phyloP scores from a whole-genome alignment of 306 rosid species.

The Dalbergia oliveri region DNA sequence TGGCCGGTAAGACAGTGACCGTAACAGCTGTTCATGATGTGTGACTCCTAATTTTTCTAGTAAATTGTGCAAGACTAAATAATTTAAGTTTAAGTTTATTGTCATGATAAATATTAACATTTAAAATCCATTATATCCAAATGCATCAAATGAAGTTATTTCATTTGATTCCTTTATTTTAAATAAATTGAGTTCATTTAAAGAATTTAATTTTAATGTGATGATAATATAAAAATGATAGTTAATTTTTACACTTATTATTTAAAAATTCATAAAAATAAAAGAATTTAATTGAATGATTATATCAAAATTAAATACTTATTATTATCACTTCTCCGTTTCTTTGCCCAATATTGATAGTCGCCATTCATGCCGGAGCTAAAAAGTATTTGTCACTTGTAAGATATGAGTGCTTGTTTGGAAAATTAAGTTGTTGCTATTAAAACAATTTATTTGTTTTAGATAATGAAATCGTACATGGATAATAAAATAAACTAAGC shows the following conservation, averaged over 20 bases:
- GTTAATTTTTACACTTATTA: too few species aligned
- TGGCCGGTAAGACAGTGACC: slow-evolving; percentile 9
- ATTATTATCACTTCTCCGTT: too few species aligned
- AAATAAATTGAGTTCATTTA: not conserved
- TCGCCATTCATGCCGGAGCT: not conserved
- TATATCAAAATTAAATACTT: too few species aligned
- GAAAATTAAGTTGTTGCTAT: not conserved
- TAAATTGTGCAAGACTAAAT: too few species aligned
- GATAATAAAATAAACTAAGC: too few species aligned
- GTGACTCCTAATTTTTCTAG: not conserved
- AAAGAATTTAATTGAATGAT: too few species aligned
- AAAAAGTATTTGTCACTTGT: not conserved
- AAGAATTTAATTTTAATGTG: too few species aligned
- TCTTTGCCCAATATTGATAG: not conserved
- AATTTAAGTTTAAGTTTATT: too few species aligned
- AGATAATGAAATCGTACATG: not conserved
- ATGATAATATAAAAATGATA: too few species aligned
- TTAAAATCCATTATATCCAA: not conserved
- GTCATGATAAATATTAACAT: too few species aligned
- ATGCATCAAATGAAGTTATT: not conserved
- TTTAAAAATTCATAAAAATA: too few species aligned
- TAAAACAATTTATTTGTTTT: too few species aligned
- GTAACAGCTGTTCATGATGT: not conserved
- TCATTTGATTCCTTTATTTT: not conserved
- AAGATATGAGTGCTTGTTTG: not conserved